Conservation (phyloP, 1,284 basidiomycete genomes). For the Calocybe gambosa region DNA sequence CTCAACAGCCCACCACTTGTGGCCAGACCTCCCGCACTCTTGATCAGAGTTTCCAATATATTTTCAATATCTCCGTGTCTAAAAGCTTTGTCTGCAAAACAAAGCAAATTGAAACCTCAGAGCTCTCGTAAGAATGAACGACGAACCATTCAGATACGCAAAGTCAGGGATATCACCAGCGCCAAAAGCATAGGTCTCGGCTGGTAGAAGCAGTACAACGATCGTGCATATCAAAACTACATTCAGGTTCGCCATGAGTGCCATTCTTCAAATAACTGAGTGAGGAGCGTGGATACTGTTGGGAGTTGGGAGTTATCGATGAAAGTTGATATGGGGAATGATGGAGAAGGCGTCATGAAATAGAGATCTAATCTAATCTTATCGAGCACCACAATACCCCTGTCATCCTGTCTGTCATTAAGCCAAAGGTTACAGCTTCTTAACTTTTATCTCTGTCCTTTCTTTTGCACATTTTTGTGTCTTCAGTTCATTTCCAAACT, state of each 20-base stretch:
- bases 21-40: constrained; percentile 43
- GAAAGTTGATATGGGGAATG: not conserved
- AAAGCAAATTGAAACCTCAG: constrained; percentile 5
- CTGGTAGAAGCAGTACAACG: constrained; percentile 41
- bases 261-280: constrained; percentile 15
- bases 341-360: constrained; percentile 5
- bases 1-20: constrained; percentile 42
- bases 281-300: not conserved
- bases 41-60: constrained; percentile 50
- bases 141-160: constrained; percentile 49
- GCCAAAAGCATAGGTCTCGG: constrained; percentile 46
- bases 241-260: constrained; percentile 24
- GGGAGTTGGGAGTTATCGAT: constrained; percentile 14
- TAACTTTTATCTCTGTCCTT: constrained; percentile 38
- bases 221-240: constrained; percentile 38
- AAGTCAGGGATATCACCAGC: constrained; percentile 61
- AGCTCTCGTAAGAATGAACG: not conserved
- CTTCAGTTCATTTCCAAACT: constrained; percentile 72
- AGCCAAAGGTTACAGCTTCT: constrained; percentile 26
- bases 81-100: constrained; percentile 55
- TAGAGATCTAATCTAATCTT: constrained; percentile 12
- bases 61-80: constrained; percentile 73
- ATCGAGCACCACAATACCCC: constrained; percentile 3
- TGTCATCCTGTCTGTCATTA: constrained; percentile 12
- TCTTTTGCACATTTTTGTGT: constrained; percentile 56